Evolutionary conservation across 352 stramenopile genomes (phyloP), one percentile per base, ranked within the genome.

Genomic region (Blastocystis sp.): DNA sequence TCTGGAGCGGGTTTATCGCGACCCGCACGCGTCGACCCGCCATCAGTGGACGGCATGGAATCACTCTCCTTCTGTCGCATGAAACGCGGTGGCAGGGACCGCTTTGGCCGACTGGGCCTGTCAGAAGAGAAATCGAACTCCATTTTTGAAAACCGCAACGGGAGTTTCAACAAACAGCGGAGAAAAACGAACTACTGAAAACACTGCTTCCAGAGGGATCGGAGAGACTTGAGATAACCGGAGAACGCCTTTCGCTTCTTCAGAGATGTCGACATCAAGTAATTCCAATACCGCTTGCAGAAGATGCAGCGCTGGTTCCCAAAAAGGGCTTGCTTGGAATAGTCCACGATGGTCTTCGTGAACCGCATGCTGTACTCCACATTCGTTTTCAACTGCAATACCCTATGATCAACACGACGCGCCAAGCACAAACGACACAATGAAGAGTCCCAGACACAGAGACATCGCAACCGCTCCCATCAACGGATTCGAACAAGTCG

Each of bases 101-200:
- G 74, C 39, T 37, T 6, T 74, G 63, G 63, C 39, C 63, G 63
- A 33, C 41, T 85, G 29, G 74, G n/a, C 21, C 21, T 85, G 29
- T 85, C 74, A 19, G 74, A 85, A 50, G 74, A 85, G 31, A 85
- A 85, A 85, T 85, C 74, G 31, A 85, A 85, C 41, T 85, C 74
- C 74, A 85, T 85, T 29, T 35, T 35, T 77, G 33, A n/a, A 26
- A 24, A 45, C 24, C 13, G 45, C 45, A 19, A 16, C 45, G 45
- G 45, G 45, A 55, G 45, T 55, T 55, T 55, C 45, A 16, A 6
- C 45, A 6, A 55, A 55, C 45, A 55, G 45, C 9, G 45, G 6
- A 55, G 16, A 55, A 6, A 21, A 45, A 29, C 66, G 4, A 67
- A 55, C 29, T 80, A 85, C 37, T 85, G 41, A 62, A 85, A 85